Evolutionary conservation across 2,329 filamentous ascomycete species (phyloP).

Genomic region (Sphaceloma murrayae): DNA sequence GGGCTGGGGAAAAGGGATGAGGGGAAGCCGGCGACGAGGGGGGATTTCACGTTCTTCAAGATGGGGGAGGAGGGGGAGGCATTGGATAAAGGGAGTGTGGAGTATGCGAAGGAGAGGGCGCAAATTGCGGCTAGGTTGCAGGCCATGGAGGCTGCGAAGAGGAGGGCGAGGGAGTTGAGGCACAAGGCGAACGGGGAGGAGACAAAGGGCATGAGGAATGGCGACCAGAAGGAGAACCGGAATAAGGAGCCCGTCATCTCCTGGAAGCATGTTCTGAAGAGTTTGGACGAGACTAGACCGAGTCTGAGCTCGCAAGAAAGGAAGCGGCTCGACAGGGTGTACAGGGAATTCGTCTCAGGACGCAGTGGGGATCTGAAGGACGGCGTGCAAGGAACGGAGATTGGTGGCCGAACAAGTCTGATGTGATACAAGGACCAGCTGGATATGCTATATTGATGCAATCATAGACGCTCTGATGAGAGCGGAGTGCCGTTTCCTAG

Average conservation of each 20-base stretch:
- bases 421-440: conserved; percentile 64
- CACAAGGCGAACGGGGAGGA: conserved; percentile 22
- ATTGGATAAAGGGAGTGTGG: conserved; percentile 1
- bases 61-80: conserved; percentile 51
- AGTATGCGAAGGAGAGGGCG: conserved; percentile 63
- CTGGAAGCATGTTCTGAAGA: conserved; percentile 74
- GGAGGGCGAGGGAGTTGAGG: conserved; percentile 48
- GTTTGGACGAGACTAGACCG: conserved; percentile 64
- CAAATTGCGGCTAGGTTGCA: conserved; percentile 73
- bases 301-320: conserved; percentile 76
- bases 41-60: conserved; percentile 71
- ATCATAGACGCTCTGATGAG: no score
- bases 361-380: conserved; percentile 92
- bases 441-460: no score
- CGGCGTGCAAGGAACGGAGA: conserved; percentile 81
- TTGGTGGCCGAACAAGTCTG: conserved; percentile 84
- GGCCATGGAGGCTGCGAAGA: conserved; percentile 62
- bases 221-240: conserved; percentile 23
- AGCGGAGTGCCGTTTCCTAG: no score
- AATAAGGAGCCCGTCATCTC: conserved; percentile 65
- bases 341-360: conserved; percentile 84
- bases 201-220: not conserved
- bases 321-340: conserved; percentile 66
- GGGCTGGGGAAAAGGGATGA: conserved; percentile 29
- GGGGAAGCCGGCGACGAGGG: conserved; percentile 21